Base-by-base conservation (phyloP, 768 basidiomycete genomes). In the Phylloporus sp. region DNA sequence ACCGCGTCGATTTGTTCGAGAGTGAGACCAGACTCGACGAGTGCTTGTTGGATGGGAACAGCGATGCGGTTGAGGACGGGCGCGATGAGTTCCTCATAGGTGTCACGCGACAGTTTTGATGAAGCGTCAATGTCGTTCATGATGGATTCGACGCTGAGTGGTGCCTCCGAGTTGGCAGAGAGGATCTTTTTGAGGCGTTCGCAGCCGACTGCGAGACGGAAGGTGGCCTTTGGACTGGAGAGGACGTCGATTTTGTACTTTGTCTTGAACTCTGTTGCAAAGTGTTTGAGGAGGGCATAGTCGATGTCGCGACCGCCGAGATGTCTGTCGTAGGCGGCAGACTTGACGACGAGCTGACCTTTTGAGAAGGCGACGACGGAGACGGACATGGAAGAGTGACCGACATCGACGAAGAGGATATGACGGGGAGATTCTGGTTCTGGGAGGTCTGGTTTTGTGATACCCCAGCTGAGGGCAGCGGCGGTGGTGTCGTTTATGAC, bases 181-280 rank as follows among this genome's bases (percentile, higher is more conserved):
- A 98, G 78, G 11, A 98, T 76, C 73, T 98, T 98, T 77, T 98
- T 97, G 63, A 97, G 78, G 64, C 85, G 84, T 74, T 99, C 96
- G 65, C 92, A 92, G 17, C 87, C 84, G 14, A 85, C 84, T 21
- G 76, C 62, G 46, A 99, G 82, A 54, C 95, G 84, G 89, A 98
- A 98, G 38, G 75, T 77, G 26, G 93, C 96, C 69, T 97, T 97
- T 56, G 91, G 88, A 70, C 77, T 92, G 54, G 78, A 79, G 61
- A 91, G 66, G 58, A 98, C 93, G 66, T 98, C 94, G 63, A 98
- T 91, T 71, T 93, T 96, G 82, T 98, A 97, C 67, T 96, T 97
- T n/a, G 69, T 65, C 71, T 92, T 86, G 83, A 98, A 97, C 68
- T 97, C 88, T 23, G 79, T 69, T 9, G 94, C 78, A 63, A 98